Evolutionary conservation across 2,329 filamentous ascomycete genomes (phyloP), one percentile per base, ranked within the genome.

Genomic region (Xylaria sp.): DNA sequence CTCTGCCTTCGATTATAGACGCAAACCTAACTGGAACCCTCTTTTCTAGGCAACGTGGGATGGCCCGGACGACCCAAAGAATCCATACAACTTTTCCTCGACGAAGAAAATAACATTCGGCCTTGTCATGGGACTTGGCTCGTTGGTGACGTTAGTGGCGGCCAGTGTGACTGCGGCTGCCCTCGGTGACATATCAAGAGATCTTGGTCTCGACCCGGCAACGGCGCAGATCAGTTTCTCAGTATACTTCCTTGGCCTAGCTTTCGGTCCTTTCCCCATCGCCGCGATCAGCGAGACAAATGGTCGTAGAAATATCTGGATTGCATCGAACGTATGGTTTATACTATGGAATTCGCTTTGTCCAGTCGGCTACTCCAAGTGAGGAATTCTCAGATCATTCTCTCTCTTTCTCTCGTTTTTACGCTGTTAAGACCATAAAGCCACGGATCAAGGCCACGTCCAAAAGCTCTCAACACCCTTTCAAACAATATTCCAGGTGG

Each of bases 131-230:
- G 81, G 80, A 0, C 69, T 76, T 2, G 75, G 78, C 9, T 74
- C 79, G 23, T 76, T 82, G 4, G 76, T 81, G 6, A 80, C 79
- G 0, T 69, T 78, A 20, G 79, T 81, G 76, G 77, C 79, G 0
- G 78, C 79, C 1, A 78, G 76, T 58, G 81, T 81, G 71, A 77
- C 80, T n/a, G 79, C 79, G 0, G 74, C 80, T 0, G 79, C 79
- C 0, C 72, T 82, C 0, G 72, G 74, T 15, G 70, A 77, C 9
- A 80, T 81, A 61, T 60, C 74, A 1, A 53, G 57, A 2, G 80
- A 82, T 44, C 65, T 82, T 0, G 59, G 63, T 26, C 79, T 80
- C 17, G 69, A 71, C 51, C 67, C 72, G 15, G 71, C 73, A n/a
- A 71, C 71, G 1, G 69, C 73, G 3, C 79, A 81, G 63, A 77